These are phyloP conservation scores for Coemansia sp. DNA, from an alignment of 192 early-diverging fungal genomes.

Conservation along the genomic window DNA sequence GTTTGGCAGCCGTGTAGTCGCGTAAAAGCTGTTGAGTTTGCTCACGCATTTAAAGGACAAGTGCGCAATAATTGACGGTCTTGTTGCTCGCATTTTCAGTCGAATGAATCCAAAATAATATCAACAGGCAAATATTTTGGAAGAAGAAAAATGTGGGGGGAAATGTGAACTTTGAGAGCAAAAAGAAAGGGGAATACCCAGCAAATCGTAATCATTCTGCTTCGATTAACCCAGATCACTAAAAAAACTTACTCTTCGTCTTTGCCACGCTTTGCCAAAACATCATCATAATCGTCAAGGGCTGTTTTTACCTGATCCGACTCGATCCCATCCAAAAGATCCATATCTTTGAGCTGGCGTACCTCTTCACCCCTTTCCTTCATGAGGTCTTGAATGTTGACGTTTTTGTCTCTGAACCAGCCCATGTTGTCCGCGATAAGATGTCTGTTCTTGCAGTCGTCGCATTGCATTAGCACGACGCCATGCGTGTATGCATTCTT, in stretches of 20 bases:
- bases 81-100: background rate
- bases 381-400: slow-evolving; percentile 84
- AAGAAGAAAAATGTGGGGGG: slow-evolving; percentile 1
- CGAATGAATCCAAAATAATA: background rate
- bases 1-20: background rate
- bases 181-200: slow-evolving; percentile 1
- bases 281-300: slow-evolving; percentile 17
- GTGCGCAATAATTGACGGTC: background rate
- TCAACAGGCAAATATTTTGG: background rate
- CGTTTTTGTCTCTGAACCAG: slow-evolving; percentile 79
- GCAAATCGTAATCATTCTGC: background rate
- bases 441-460: slow-evolving; percentile 87
- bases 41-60: background rate
- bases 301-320: slow-evolving; percentile 29
- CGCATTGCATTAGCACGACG: slow-evolving; percentile 93
- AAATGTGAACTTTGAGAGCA: background rate
- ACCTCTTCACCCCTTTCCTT: slow-evolving; percentile 74
- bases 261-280: slow-evolving; percentile 7
- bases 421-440: slow-evolving; percentile 97
- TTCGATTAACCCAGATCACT: background rate
- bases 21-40: background rate
- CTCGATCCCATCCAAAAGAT: slow-evolving; percentile 45
- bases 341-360: slow-evolving; percentile 49
- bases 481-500: slow-evolving; percentile 87
- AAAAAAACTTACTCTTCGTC: background rate